Percentiles rank a stretch among this genome's conserved stretches.
Conservation (phyloP, 371 early-diverging fungal species). For the Saksenaea vasiformis region DNA sequence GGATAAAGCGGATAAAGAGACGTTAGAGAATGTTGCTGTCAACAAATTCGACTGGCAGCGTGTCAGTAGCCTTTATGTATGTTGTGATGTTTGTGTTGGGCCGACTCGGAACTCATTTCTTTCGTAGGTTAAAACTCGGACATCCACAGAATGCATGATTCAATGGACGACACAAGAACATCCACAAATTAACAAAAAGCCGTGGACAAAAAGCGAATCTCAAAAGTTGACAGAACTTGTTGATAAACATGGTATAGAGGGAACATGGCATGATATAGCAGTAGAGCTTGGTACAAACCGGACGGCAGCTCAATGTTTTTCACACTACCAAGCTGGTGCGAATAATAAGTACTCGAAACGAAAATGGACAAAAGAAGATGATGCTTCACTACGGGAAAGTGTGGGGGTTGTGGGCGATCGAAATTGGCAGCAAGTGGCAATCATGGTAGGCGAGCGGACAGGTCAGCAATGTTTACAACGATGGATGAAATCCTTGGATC, state of each 20-base stretch:
- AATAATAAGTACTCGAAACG: constrained; percentile 24
- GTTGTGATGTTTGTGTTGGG: neutral
- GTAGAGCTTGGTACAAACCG: constrained; percentile 63
- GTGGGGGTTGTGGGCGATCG: constrained; percentile 65
- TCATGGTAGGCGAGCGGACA: constrained; percentile 67
- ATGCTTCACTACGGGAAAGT: constrained; percentile 54
- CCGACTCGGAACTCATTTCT: neutral
- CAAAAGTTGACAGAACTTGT: constrained; percentile 49
- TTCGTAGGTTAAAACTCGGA: constrained; percentile 59
- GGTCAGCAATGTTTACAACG: constrained; percentile 85
- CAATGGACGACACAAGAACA: constrained; percentile 87
- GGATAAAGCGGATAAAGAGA: constrained; percentile 41
- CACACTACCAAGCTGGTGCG: constrained; percentile 58
- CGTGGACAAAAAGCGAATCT: constrained; percentile 67
- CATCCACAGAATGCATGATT: constrained; percentile 72
- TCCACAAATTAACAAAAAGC: constrained; percentile 74
- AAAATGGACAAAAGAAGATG: constrained; percentile 70
- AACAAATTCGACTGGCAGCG: constrained; percentile 70
- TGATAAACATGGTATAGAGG: constrained; percentile 33
- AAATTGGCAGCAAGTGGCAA: constrained; percentile 72
- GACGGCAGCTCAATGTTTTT: constrained; percentile 82
- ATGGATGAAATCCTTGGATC: constrained; percentile 78
- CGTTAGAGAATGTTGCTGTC: constrained; percentile 59
- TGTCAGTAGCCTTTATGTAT: constrained; percentile 64
- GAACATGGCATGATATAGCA: constrained; percentile 70